Evolutionary conservation across 108 stramenopile species (phyloP).

Genomic region (Tribonema minus): DNA sequence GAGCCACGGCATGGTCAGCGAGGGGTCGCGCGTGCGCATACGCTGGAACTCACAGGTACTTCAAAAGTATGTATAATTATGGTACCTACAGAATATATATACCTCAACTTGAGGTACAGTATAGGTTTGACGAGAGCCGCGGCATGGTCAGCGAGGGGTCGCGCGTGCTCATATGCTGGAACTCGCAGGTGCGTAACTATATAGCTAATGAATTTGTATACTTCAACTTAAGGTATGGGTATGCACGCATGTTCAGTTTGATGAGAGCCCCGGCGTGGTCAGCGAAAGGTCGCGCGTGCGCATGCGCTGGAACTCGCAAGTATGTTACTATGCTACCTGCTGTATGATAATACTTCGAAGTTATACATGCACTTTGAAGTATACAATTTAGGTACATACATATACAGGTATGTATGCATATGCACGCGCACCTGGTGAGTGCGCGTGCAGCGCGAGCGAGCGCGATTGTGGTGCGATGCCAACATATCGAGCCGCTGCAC

Average conservation of each 20-base stretch:
- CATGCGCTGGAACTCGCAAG: neutral
- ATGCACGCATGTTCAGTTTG: neutral
- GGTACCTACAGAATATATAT: no score
- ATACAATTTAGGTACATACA: no score
- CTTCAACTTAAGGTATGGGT: neutral
- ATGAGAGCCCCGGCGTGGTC: neutral
- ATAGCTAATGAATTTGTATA: neutral
- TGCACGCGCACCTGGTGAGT: no score
- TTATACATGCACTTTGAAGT: no score
- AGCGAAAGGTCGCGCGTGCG: neutral
- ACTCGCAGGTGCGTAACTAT: constrained; percentile 62
- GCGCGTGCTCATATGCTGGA: constrained; percentile 85
- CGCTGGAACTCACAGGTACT: constrained; percentile 97
- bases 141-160: constrained; percentile 67
- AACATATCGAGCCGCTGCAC: no score
- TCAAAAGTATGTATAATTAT: no score
- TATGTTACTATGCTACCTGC: neutral
- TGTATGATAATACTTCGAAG: no score
- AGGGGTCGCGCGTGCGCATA: constrained; percentile 71
- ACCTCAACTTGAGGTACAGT: no score
- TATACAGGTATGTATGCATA: no score
- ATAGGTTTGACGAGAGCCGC: constrained; percentile 65
- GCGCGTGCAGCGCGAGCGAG: no score
- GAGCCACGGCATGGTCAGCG: constrained; percentile 69
- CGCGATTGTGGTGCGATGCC: no score